Percentiles rank a stretch among this genome's conserved stretches.
Conservation (phyloP, 805 yeast genomes). For the Metschnikowia orientalis region DNA sequence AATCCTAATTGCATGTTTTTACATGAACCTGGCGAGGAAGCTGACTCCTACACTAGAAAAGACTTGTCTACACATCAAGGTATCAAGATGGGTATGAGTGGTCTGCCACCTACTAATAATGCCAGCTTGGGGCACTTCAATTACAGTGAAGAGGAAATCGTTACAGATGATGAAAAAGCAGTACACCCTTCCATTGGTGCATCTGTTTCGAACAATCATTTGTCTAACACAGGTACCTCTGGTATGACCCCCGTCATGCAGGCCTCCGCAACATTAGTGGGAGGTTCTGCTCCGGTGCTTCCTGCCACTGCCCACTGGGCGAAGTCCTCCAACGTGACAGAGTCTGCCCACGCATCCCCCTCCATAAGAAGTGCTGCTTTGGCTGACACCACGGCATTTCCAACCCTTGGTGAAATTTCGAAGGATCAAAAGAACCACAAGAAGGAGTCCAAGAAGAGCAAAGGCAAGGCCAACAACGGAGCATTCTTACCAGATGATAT, state of each 20-base stretch:
- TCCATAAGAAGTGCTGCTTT: conserved; percentile 33
- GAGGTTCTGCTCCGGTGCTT: conserved; percentile 40
- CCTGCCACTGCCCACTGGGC: conserved; percentile 51
- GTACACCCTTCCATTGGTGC: conserved; percentile 3
- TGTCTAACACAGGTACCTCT: no score
- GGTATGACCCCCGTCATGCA: conserved; percentile 6
- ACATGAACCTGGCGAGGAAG: conserved; percentile 99
- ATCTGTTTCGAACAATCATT: no score
- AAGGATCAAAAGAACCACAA: conserved; percentile 33
- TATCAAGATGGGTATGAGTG: conserved; percentile 50
- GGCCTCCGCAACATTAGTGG: conserved; percentile 7
- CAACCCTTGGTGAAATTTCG: conserved; percentile 50
- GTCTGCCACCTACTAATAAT: conserved; percentile 18
- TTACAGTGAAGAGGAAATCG: conserved; percentile 12
- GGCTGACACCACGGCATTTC: conserved; percentile 53
- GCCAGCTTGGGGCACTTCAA: conserved; percentile 13
- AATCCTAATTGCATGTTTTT: conserved; percentile 98
- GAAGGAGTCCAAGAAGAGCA: conserved; percentile 28
- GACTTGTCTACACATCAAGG: conserved; percentile 76
- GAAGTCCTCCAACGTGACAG: conserved; percentile 18
- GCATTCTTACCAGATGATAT: conserved; percentile 45
- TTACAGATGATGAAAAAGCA: conserved; percentile 10
- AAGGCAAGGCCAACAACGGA: conserved; percentile 31
- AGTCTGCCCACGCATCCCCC: conserved; percentile 34
- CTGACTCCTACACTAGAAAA: conserved; percentile 91